These are phyloP conservation scores for Teratosphaeriaceae sp. DNA, from an alignment of 2,329 filamentous ascomycete genomes.

Conservation along the genomic window DNA sequence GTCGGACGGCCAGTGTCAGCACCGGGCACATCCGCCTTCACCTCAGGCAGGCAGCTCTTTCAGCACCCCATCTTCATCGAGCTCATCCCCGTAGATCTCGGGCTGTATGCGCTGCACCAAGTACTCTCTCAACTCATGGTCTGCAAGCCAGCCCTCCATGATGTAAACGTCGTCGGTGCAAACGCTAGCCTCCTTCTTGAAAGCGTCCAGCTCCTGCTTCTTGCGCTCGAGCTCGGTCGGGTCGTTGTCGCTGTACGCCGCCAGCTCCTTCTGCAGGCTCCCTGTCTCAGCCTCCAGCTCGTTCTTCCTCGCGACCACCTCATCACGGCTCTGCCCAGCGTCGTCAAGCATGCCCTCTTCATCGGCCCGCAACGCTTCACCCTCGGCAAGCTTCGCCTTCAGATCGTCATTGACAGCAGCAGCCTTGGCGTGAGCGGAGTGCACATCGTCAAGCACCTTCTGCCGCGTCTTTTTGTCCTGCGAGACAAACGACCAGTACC, in stretches of 20 bases:
- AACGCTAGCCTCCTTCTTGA: conserved; percentile 28
- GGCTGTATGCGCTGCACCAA: conserved; percentile 37
- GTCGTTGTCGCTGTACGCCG: conserved; percentile 41
- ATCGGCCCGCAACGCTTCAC: conserved; percentile 33
- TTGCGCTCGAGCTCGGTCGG: conserved; percentile 40
- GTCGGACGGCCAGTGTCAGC: no score
- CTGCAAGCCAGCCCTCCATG: conserved; percentile 40
- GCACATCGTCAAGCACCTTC: conserved; percentile 30
- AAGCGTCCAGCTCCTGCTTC: conserved; percentile 25
- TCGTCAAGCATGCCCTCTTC: conserved; percentile 29
- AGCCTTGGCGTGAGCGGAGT: conserved; percentile 33
- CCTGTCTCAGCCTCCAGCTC: conserved; percentile 32
- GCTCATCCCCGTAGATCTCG: conserved; percentile 48
- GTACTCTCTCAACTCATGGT: conserved; percentile 29
- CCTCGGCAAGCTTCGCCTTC: conserved; percentile 34
- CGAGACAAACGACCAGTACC: conserved; percentile 62
- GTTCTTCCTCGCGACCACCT: conserved; percentile 31
- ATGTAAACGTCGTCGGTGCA: conserved; percentile 40
- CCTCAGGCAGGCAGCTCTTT: conserved; percentile 27
- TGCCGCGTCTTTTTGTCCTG: conserved; percentile 49
- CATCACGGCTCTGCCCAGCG: conserved; percentile 28
- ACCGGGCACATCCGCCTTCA: no score
- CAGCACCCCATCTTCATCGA: conserved; percentile 47
- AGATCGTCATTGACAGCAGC: conserved; percentile 31
- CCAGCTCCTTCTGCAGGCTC: conserved; percentile 35